Base-by-base conservation (phyloP, 345 rosid genomes). In the Barbarea vulgaris region DNA sequence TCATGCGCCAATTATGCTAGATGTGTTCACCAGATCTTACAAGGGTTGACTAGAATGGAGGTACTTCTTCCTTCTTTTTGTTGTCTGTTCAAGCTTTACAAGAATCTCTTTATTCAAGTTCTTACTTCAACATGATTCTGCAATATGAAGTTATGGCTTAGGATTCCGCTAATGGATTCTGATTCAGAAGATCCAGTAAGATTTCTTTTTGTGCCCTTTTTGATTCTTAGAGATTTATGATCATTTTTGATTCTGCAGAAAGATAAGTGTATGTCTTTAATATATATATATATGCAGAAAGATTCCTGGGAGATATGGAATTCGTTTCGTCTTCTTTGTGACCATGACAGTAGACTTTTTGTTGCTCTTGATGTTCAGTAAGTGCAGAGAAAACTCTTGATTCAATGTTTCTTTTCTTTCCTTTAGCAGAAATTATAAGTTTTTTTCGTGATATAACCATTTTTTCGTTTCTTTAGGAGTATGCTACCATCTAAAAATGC, bases 291-390 rank as follows among this genome's bases (percentile, higher is more conserved):
- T 47, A 28, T 31, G 39, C 85, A 93, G 98, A 55, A 64, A 66
- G 98, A 93, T 85, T 84, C 85, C 28, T 93, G 96, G 98, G 98
- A 93, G 73, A 57, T 83, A 25, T 90, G 96, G 98, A 90, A 90
- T 75, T 81, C 89, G 46, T 90, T 93, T 83, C 88, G 95, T 53
- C 83, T 84, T 79, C 87, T 88, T 31, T 93, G 96, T 81, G 95
- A 88, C 66, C 93, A 90, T 85, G 86, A 85, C 76, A 82, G 80
- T 72, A 93, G 84, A 67, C 85, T 93, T 15, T 88, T 69, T 14
- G 64, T 87, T 79, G 96, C 91, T 68, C 89, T 93, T 77, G 89
- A 90, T 79, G 74, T 90, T 80, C 46, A 78, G 96, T 92, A 60
- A 87, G 97, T 72, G 70, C 60, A 63, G 37, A 64, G 60, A 48